Conservation (phyloP, 208 protist genomes). For the Acanthamoeba culbertsoni region DNA sequence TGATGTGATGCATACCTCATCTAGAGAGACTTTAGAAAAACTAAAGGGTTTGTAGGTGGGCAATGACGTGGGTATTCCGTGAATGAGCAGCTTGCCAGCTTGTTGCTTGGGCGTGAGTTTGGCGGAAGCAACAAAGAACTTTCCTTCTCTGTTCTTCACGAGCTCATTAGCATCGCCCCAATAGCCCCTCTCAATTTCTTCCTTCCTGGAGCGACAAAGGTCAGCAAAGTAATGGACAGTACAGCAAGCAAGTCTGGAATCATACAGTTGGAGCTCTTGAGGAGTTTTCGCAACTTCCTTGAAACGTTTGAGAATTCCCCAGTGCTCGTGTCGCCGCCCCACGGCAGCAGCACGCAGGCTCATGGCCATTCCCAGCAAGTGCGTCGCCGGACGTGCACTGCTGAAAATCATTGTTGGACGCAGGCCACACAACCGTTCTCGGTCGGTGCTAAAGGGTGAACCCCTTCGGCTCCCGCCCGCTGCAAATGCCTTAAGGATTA, state of each 20-base stretch:
- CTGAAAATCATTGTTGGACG: no score
- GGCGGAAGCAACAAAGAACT: not conserved
- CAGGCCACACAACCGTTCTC: no score
- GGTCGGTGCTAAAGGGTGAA: no score
- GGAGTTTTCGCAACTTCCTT: conserved; percentile 21
- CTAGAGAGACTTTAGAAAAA: not conserved
- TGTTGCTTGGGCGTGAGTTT: not conserved
- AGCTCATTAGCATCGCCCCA: conserved; percentile 56
- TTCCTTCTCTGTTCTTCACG: not conserved
- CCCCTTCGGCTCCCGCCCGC: no score
- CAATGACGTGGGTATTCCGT: not conserved
- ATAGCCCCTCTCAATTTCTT: conserved; percentile 37
- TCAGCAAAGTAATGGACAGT: not conserved
- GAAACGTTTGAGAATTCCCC: conserved; percentile 1
- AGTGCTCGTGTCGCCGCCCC: not conserved
- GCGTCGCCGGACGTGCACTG: not conserved
- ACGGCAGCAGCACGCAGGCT: not conserved
- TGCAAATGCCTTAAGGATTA: no score
- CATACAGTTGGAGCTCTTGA: not conserved
- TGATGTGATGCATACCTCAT: not conserved
- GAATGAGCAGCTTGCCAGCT: not conserved
- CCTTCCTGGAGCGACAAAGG: not conserved
- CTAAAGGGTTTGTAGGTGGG: not conserved
- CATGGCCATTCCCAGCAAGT: not conserved
- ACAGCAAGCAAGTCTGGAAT: not conserved